Conservation (phyloP, 177 flowering plant species). For the Telopea speciosissima region DNA sequence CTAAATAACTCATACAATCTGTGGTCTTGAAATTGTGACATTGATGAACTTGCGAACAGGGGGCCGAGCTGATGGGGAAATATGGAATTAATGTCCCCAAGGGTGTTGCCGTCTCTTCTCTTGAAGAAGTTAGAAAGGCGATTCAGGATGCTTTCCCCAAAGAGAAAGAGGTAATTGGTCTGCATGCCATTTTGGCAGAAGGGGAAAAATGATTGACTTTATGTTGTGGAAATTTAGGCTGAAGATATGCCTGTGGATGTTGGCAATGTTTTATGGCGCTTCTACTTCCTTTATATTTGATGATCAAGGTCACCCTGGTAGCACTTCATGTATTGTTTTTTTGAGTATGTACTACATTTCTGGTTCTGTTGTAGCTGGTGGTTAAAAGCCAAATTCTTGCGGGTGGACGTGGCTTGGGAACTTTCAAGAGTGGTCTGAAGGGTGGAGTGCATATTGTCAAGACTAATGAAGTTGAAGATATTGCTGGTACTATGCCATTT, state of each 20-base stretch:
- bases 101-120: conserved; percentile 69
- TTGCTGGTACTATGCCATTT: conserved; percentile 50
- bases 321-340: not conserved
- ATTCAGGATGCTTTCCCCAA: conserved; percentile 57
- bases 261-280: not conserved
- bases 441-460: conserved; percentile 98
- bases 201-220: no score
- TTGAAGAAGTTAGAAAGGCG: conserved; percentile 62
- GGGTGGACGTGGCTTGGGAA: conserved; percentile 96
- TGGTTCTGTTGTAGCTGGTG: conserved; percentile 48
- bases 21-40: not conserved
- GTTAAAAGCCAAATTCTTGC: conserved; percentile 97
- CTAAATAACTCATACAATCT: not conserved
- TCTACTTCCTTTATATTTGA: not conserved
- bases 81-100: conserved; percentile 91
- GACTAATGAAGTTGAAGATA: conserved; percentile 72
- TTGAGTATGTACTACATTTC: not conserved
- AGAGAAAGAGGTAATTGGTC: conserved; percentile 59
- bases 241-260: not conserved
- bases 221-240: not conserved
- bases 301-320: not conserved
- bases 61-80: conserved; percentile 91
- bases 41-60: conserved; percentile 36
- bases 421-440: conserved; percentile 84
- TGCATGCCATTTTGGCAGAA: not conserved